Conservation (phyloP, 208 protist genomes). For the Phytomonas francai region DNA sequence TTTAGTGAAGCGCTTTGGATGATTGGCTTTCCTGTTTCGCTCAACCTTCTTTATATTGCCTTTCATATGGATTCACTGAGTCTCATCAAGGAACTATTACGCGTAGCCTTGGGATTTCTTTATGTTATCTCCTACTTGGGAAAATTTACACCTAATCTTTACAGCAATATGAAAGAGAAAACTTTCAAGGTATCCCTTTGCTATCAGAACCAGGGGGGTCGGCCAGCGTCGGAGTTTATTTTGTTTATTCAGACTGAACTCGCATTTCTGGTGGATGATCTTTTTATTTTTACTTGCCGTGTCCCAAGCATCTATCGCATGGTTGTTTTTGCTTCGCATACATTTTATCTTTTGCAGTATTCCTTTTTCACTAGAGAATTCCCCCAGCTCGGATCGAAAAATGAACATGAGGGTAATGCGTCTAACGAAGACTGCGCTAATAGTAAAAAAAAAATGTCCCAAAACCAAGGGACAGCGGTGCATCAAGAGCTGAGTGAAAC, state of each 20-base stretch:
- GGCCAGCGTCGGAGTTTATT: neutral
- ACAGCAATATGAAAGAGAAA: constrained; percentile 62
- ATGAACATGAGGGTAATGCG: neutral
- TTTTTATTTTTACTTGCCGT: constrained; percentile 79
- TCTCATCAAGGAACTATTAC: constrained; percentile 34
- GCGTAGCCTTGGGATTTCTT: constrained; percentile 38
- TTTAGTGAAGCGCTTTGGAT: constrained; percentile 37
- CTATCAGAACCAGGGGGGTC: neutral
- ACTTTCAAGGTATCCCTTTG: constrained; percentile 60
- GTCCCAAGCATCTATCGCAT: constrained; percentile 56
- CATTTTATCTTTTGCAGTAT: constrained; percentile 55
- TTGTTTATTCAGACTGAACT: constrained; percentile 29
- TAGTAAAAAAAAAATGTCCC: neutral
- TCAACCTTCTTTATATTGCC: constrained; percentile 11
- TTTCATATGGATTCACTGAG: constrained; percentile 1
- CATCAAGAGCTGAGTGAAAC: neutral
- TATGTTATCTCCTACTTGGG: constrained; percentile 71
- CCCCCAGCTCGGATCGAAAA: constrained; percentile 19
- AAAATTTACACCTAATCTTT: constrained; percentile 67
- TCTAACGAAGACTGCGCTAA: neutral
- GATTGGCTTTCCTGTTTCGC: constrained; percentile 20
- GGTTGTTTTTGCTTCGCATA: constrained; percentile 46
- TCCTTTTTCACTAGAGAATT: constrained; percentile 54
- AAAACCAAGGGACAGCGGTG: neutral
- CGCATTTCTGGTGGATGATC: constrained; percentile 64